phyloP scores from a whole-genome alignment of 2,329 filamentous ascomycete species.

The Onygenales sp. region DNA sequence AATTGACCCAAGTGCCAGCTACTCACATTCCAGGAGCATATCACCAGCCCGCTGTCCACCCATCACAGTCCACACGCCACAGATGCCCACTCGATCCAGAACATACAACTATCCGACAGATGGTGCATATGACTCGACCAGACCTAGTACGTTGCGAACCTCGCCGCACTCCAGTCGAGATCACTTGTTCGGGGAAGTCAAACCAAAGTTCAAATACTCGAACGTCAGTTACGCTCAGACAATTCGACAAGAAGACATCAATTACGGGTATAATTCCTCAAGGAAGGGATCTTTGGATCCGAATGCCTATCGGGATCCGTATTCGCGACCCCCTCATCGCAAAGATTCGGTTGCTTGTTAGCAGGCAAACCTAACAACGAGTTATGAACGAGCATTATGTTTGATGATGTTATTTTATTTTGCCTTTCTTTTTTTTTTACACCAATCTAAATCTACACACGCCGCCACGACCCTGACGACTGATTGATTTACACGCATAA shows the following conservation, averaged over 20 bases:
- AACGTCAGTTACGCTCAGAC: conserved; percentile 5
- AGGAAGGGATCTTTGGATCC: conserved; percentile 8
- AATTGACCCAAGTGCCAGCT: conserved; percentile 18
- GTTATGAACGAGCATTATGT: neutral
- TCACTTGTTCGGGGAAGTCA: conserved; percentile 4
- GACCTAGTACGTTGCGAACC: conserved; percentile 1
- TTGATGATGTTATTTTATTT: neutral
- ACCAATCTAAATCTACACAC: no score
- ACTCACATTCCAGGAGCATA: conserved; percentile 18
- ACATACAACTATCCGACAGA: conserved; percentile 20
- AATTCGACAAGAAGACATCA: conserved; percentile 6
- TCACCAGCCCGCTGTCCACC: conserved; percentile 20
- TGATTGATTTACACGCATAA: no score
- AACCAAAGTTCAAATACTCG: conserved; percentile 1
- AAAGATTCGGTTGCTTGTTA: neutral
- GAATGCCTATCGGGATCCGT: conserved; percentile 9
- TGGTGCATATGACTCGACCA: neutral
- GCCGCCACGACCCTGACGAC: no score
- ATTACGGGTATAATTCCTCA: neutral
- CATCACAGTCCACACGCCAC: conserved; percentile 10
- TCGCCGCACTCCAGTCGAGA: neutral
- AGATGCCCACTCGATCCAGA: conserved; percentile 19
- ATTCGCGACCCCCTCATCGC: conserved; percentile 10
- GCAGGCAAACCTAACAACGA: neutral
- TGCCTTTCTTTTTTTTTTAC: neutral